phyloP scores from a whole-genome alignment of 192 early-diverging fungal genomes.

The Mortierella antarctica region DNA sequence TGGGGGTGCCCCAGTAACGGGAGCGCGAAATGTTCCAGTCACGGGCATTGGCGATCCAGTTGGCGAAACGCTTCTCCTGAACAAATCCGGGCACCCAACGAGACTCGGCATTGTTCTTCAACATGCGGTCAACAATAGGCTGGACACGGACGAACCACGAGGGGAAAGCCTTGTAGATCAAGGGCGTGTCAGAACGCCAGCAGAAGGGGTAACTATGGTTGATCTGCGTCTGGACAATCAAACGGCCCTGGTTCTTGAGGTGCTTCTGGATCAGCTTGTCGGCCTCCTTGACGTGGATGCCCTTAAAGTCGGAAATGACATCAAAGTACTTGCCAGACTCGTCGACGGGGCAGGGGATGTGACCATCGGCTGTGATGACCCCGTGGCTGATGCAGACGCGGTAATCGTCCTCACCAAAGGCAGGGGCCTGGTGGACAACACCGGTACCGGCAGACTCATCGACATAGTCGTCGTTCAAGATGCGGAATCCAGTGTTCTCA shows the following conservation, averaged over 20 bases:
- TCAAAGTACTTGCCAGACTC: conserved; percentile 85
- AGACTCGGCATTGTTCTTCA: conserved; percentile 87
- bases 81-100: conserved; percentile 97
- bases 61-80: conserved; percentile 96
- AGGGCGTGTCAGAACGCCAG: conserved; percentile 96
- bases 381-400: conserved; percentile 87
- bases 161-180: conserved; percentile 97
- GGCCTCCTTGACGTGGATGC: conserved; percentile 93
- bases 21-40: conserved; percentile 99
- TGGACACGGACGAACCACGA: conserved; percentile 97
- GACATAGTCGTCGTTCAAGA: conserved; percentile 92
- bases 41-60: conserved; percentile 95
- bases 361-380: conserved; percentile 85
- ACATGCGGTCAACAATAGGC: conserved; percentile 83
- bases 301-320: conserved; percentile 82
- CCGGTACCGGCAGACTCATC: conserved; percentile 95
- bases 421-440: conserved; percentile 97
- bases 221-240: conserved; percentile 92
- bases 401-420: conserved; percentile 99
- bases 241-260: conserved; percentile 81
- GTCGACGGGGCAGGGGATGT: conserved; percentile 91
- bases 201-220: conserved; percentile 98
- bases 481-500: conserved; percentile 84
- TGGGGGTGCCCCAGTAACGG: conserved; percentile 99
- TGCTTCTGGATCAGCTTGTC: conserved; percentile 97